A percentile compares a stretch with the other conserved stretches of the same genome.
Evolutionary conservation across 306 rosid species (phyloP).

Genomic region (Casuarina equisetifolia): DNA sequence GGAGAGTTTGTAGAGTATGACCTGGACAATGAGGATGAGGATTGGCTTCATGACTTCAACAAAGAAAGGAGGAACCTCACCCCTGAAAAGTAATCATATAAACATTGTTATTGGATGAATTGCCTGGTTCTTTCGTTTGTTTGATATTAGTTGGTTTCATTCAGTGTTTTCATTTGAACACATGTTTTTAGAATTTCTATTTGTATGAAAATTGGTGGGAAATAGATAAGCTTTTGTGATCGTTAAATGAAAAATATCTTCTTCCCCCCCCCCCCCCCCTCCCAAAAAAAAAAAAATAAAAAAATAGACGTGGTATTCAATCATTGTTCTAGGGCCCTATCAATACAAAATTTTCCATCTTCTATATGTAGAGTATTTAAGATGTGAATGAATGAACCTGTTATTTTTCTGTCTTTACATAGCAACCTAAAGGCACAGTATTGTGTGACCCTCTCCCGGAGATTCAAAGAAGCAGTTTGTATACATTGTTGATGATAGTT

Average conservation of each 20-base stretch:
- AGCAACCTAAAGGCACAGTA: neutral
- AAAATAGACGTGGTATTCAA: no score
- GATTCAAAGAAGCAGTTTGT: neutral
- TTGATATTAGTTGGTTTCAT: slow-evolving; percentile 7
- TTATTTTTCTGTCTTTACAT: no score
- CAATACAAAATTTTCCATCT: no score
- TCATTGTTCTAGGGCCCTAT: no score
- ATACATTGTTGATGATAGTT: neutral
- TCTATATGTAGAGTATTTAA: no score
- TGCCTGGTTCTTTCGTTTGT: neutral
- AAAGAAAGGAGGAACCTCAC: slow-evolving; percentile 60
- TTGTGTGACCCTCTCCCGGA: neutral
- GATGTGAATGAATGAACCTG: no score
- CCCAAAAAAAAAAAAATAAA: no score
- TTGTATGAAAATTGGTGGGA: neutral
- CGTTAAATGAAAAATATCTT: no score
- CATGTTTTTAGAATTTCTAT: neutral
- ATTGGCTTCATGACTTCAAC: slow-evolving; percentile 79
- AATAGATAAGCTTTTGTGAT: neutral
- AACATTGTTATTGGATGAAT: neutral
- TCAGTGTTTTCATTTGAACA: slow-evolving; percentile 15
- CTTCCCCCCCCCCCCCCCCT: no score
- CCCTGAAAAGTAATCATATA: slow-evolving; percentile 54
- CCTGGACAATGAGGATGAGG: slow-evolving; percentile 91
- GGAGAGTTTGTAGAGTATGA: slow-evolving; percentile 98